These are phyloP conservation scores for Fraxinus sp. DNA, from an alignment of 305 asterid species.

Conservation along the genomic window DNA sequence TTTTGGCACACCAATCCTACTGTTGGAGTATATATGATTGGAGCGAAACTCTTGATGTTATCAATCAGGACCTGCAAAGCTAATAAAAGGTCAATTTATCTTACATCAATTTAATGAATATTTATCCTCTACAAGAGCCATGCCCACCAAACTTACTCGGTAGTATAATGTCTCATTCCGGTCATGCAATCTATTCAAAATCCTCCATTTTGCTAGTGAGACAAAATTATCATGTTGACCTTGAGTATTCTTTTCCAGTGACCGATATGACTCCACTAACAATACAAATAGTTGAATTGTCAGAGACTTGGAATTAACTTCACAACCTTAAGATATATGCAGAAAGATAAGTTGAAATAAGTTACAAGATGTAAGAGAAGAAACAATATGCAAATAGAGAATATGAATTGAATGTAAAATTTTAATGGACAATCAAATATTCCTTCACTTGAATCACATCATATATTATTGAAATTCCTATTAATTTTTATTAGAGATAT, in stretches of 20 bases:
- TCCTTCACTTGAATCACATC: not conserved
- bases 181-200: conserved; percentile 93
- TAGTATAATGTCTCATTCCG: conserved; percentile 96
- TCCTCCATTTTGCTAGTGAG: conserved; percentile 94
- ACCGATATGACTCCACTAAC: conserved; percentile 87
- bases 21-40: conserved; percentile 92
- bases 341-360: not conserved
- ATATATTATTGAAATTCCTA: not conserved
- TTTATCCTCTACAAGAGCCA: conserved; percentile 21
- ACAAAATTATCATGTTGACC: conserved; percentile 63
- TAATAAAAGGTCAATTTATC: conserved; percentile 19
- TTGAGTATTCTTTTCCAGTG: conserved; percentile 89
- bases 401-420: not conserved
- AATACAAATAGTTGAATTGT: conserved; percentile 31
- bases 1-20: conserved; percentile 98
- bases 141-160: conserved; percentile 59
- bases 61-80: conserved; percentile 79
- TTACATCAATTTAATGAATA: conserved; percentile 10
- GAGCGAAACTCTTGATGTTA: conserved; percentile 88
- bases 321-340: not conserved
- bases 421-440: not conserved
- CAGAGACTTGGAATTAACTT: conserved; percentile 3
- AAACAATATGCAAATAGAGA: not conserved
- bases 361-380: not conserved
- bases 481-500: not conserved